Percentiles rank a stretch among this genome's conserved stretches.
Conservation (phyloP, 495 filamentous ascomycete genomes). For the Oidiodendron maius region DNA sequence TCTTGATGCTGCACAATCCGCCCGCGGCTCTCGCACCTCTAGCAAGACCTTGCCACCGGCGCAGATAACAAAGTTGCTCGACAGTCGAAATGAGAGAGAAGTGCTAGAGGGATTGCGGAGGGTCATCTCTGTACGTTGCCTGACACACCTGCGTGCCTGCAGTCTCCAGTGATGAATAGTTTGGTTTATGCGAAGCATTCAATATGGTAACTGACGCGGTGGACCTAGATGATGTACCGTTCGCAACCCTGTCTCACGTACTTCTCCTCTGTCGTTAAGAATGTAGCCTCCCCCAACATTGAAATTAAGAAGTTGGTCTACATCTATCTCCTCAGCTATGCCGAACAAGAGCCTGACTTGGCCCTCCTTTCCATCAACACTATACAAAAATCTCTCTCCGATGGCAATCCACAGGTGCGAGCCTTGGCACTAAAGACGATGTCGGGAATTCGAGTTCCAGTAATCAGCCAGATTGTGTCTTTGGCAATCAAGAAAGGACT, state of each 20-base stretch:
- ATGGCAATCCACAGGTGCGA: constrained; percentile 81
- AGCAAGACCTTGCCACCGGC: constrained; percentile 36
- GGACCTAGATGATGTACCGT: constrained; percentile 83
- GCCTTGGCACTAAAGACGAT: constrained; percentile 90
- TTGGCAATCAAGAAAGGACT: constrained; percentile 88
- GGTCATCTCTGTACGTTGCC: constrained; percentile 71
- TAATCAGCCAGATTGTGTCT: constrained; percentile 98
- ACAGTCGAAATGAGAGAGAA: constrained; percentile 89
- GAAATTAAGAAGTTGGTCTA: constrained; percentile 98
- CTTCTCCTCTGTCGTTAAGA: constrained; percentile 95
- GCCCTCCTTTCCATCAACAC: constrained; percentile 96
- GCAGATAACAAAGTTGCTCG: constrained; percentile 89
- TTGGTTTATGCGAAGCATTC: no score
- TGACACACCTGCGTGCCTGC: background rate
- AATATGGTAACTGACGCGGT: background rate
- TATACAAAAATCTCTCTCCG: constrained; percentile 93
- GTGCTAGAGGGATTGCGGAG: constrained; percentile 86
- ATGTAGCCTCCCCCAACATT: constrained; percentile 82
- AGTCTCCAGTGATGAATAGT: background rate
- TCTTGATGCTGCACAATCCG: constrained; percentile 87
- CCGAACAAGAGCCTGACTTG: constrained; percentile 90
- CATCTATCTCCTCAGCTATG: constrained; percentile 93
- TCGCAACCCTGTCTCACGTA: constrained; percentile 75
- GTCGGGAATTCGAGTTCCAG: constrained; percentile 91
- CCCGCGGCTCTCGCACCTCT: constrained; percentile 45